Base-by-base conservation (phyloP, 1,284 basidiomycete species). In the Mycosarcoma mackinlayi region DNA sequence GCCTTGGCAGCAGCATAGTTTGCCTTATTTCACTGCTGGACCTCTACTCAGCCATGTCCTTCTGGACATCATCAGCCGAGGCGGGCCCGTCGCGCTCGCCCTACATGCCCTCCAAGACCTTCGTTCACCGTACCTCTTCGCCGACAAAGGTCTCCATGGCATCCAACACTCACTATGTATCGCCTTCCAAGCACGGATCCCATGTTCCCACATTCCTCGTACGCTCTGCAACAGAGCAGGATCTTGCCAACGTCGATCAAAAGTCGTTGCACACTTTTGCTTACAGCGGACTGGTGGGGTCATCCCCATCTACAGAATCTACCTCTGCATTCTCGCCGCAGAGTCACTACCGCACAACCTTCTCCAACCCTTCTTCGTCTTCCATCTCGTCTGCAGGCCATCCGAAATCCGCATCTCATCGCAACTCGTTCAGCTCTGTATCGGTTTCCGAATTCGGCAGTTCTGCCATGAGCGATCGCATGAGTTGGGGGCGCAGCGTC, bases 351-450 rank as follows among this genome's bases (percentile, higher is more conserved):
- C 67, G 58, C 46, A 64, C 65, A 28, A 60, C 66, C 30, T 68
- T 73, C 35, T 69, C 70, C 24, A 73, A 73, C 23, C 70, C 70
- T 25, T 73, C 70, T 1, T 56, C 70, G 4, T 68, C 70, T 13
- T 69, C 65, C 30, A 23, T 73, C 34, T 73, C 70, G 0, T 73
- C 70, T 6, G 47, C 51, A 5, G 59, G 70, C 14, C 51, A 63
- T 44, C 56, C 57, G 5, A 55, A 41, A 38, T 57, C 70, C 0
- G 54, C 59, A 4, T 64, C 70, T 5, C 62, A 65, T 40, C 65
- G 70, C 47, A 73, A 69, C 46, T 73, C 70, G 10, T 69, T 73
- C 57, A 68, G 64, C 56, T 73, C 70, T 9, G 51, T 73, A 0
- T 61, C 65, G 4, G 54, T 65, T 13, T 73, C 70, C 6, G 65